Conservation (phyloP, 768 basidiomycete genomes). For the Tricholoma sp. region DNA sequence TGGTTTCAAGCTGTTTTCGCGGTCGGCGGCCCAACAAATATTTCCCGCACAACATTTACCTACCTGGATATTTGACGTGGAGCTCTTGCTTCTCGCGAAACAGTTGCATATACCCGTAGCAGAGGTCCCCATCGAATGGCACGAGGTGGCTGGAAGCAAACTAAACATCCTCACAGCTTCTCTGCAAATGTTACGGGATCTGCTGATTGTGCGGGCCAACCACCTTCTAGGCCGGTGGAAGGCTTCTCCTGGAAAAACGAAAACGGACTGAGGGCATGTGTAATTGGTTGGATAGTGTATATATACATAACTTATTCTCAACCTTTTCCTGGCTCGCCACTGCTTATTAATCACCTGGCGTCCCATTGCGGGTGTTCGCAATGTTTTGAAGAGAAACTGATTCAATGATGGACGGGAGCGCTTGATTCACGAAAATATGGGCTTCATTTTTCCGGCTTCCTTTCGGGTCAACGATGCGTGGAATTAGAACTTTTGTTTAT, state of each 20-base stretch:
- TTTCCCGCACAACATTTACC: slow-evolving; percentile 85
- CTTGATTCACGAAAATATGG: too few relatives aligned
- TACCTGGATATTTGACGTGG: slow-evolving; percentile 97
- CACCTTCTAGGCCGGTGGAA: slow-evolving; percentile 77
- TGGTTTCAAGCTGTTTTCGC: slow-evolving; percentile 95
- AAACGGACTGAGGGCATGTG: slow-evolving; percentile 9
- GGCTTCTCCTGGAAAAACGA: slow-evolving; percentile 16
- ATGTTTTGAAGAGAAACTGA: too few relatives aligned
- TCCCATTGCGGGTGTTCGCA: too few relatives aligned
- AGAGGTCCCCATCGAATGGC: slow-evolving; percentile 90
- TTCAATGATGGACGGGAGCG: too few relatives aligned
- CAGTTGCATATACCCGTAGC: slow-evolving; percentile 70
- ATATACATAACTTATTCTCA: neutral
- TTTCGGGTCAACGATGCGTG: too few relatives aligned
- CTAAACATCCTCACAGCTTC: slow-evolving; percentile 81
- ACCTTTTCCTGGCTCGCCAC: neutral
- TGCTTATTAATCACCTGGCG: too few relatives aligned
- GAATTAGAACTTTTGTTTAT: too few relatives aligned
- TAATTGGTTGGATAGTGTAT: neutral
- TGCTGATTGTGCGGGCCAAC: slow-evolving; percentile 81
- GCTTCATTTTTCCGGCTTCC: too few relatives aligned
- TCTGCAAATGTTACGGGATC: slow-evolving; percentile 84
- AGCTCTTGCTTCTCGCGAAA: slow-evolving; percentile 82
- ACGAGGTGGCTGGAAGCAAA: slow-evolving; percentile 92
- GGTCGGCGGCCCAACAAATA: slow-evolving; percentile 70